Conservation (phyloP, 768 basidiomycete genomes). For the Nevesoporus exiguus region DNA sequence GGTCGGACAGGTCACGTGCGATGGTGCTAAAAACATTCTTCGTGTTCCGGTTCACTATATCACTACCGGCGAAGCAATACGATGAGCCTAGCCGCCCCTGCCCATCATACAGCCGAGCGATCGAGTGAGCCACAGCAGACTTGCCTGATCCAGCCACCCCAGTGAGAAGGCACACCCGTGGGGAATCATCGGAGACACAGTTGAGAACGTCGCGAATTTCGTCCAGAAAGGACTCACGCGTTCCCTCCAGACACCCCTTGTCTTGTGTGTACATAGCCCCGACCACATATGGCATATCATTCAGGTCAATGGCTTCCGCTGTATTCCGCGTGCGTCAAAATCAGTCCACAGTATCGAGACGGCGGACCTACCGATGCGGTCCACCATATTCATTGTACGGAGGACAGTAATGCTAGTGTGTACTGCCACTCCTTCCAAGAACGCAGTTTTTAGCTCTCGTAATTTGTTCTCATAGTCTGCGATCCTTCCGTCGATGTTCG, state of each 20-base stretch:
- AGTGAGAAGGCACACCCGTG: conserved; percentile 12
- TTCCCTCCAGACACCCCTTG: not conserved
- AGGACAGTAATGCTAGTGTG: not conserved
- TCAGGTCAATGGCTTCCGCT: not conserved
- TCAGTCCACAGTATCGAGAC: not conserved
- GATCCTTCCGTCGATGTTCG: not conserved
- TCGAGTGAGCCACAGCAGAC: too few species aligned
- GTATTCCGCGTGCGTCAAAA: not conserved
- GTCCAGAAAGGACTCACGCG: not conserved
- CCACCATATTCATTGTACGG: not conserved
- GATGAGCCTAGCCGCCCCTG: not conserved
- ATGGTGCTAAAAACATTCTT: conserved; percentile 22
- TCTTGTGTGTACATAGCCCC: not conserved
- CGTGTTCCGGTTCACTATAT: conserved; percentile 5
- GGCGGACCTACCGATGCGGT: not conserved
- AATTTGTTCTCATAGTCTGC: not conserved
- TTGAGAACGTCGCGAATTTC: not conserved
- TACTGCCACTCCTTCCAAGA: not conserved
- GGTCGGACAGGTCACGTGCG: not conserved
- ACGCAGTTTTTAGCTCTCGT: not conserved
- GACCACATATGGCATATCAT: too few species aligned
- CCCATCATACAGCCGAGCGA: conserved; percentile 1
- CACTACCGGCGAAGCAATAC: conserved; percentile 13
- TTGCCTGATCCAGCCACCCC: conserved; percentile 9
- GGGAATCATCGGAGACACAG: not conserved